Base-by-base conservation (phyloP, 768 basidiomycete genomes). In the Rubroboletus satanas region DNA sequence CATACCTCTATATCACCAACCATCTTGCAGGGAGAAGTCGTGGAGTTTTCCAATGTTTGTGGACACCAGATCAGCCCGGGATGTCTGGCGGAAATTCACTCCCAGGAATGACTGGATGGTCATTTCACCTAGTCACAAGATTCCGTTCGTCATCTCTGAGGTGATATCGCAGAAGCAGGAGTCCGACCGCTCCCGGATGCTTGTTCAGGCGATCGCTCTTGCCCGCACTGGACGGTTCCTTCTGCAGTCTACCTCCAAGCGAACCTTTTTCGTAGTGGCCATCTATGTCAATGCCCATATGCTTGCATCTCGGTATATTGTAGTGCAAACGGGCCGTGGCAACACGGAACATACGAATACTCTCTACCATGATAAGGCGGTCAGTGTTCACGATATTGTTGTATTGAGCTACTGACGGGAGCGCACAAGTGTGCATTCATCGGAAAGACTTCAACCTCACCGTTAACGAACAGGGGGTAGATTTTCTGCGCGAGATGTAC, bases 71-170 rank as follows among this genome's bases (percentile, higher is more conserved):
- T 36, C 15, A 17, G 17, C 36, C 7, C 36, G 17, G 36, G 8
- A 17, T 4, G 17, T 17, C 36, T 36, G 17, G 36, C 17, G 7
- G 36, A 36, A 36, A 17, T 36, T 17, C 8, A 36, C 36, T 36
- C 36, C 36, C 17, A 36, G 17, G 36, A 21, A 9, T 18, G 18
- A 39, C 11, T 39, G 38, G 38, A 18, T 39, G 38, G 38, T 36
- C 36, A 9, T 18, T 21, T 39, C n/a, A 18, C 38, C 38, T 11
- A 7, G 18, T 11, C 21, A 28, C 29, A 5, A 21, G 0, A 48
- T 39, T 21, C 62, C 55, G 4, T 63, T 63, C 15, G 7, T 60
- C 17, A 36, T 63, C 11, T 63, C 15, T 3, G 55, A 63, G 23
- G 47, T 60, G 2, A 26, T 55, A 11, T 63, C 50, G 4, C 5